Base-by-base conservation (phyloP, 1,284 basidiomycete species). In the Sanguinoderma infundibulare region DNA sequence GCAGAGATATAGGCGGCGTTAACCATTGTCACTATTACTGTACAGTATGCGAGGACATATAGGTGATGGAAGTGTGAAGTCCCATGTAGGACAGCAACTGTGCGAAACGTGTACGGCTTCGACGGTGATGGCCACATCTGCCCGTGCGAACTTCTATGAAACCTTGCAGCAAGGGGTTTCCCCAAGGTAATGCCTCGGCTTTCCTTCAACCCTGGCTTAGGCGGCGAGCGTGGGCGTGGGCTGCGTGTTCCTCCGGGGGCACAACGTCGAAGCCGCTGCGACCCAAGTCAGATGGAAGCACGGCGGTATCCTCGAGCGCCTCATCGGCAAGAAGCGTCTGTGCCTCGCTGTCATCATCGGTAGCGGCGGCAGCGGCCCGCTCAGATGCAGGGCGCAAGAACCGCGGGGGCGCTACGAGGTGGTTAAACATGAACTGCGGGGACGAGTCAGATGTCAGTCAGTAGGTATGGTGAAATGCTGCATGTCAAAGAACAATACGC, bases 221-320 rank as follows among this genome's bases (percentile, higher is more conserved):
- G 28, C 26, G 28, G 17, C 28, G 24, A 35, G 24, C 14, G 24
- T 65, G 63, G 17, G 60, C 52, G 30, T 63, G 65, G 14, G 35
- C 34, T 20, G 65, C 39, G 44, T 62, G 67, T 55, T 69, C 67
- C 53, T 69, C 67, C n/a, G 71, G 70, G 1, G 89, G 89, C 20
- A 91, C 76, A 39, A 91, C 87, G 71, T 91, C 89, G 71, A 79
- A 92, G 32, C 90, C 90, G 68, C 87, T 79, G 71, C 82, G 85
- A 8, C 89, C 90, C 30, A 91, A 77, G 70, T 91, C 89, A 10
- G 83, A 85, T n/a, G 91, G 92, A 26, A 92, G 79, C 15, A 76
- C 78, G 24, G 91, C 90, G 0, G 91, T 92, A 73, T 92, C 91
- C 61, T 92, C 89, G 59, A 92, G 75, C 47, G 71, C 69, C 49